Base-by-base conservation (phyloP, 768 basidiomycete genomes). In the Tulasnella sp. region DNA sequence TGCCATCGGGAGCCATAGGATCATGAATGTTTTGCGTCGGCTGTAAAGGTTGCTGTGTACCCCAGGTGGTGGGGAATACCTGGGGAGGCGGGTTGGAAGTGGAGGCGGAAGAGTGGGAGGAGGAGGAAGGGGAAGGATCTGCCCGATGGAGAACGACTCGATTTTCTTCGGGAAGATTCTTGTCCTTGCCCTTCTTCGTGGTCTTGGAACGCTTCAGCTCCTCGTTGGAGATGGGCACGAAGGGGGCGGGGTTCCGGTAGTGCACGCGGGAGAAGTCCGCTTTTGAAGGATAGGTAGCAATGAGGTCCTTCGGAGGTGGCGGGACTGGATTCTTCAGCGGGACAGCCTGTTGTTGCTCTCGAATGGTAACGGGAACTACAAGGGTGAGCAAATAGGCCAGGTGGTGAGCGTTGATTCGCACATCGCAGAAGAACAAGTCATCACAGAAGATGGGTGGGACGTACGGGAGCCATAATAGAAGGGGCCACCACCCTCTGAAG, bases 311-410 rank as follows among this genome's bases (percentile, higher is more conserved):
- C 0, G 85, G 85, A 0, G 78, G 83, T 2, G 65, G 58, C 0
- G 85, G 85, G 7, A 86, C 77, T 4, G 83, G 83, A 64, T 87
- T 83, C 15, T 41, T 15, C 19, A 31, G 50, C 19, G 25, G 53
- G 36, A 51, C 40, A 41, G 53, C 49, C 8, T 43, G 59, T 53
- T 27, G 23, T 17, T 39, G 36, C 36, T 39, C 17, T 6, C 17
- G 7, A 43, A 6, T n/a, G n/a, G 7, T n/a, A 2, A 32, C 46
- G 8, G 46, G 46, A 48, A 48, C n/a, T n/a, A n/a, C n/a, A n/a
- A n/a, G n/a, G n/a, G n/a, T n/a, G n/a, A n/a, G n/a, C n/a, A n/a
- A n/a, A n/a, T n/a, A n/a, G n/a, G n/a, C n/a, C n/a, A n/a, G n/a
- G n/a, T n/a, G n/a, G n/a, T n/a, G n/a, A 43, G 6, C 27, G n/a